Evolutionary conservation across 345 rosid genomes (phyloP).

Genomic region (Bruguiera parviflora): DNA sequence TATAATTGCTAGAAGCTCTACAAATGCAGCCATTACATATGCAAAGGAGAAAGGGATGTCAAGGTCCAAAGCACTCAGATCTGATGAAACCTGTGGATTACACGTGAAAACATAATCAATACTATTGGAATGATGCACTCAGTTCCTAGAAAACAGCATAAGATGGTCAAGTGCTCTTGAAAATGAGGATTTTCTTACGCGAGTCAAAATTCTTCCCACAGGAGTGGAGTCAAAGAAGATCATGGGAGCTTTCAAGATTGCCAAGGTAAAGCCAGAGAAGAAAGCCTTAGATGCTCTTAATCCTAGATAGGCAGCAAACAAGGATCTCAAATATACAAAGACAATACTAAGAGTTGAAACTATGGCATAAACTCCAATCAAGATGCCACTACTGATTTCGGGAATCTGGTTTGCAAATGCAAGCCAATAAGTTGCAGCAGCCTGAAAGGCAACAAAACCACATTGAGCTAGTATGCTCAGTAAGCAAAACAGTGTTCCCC

Average conservation of each 20-base stretch:
- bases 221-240: conserved; percentile 50
- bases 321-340: conserved; percentile 19
- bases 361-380: conserved; percentile 20
- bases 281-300: conserved; percentile 28
- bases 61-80: conserved; percentile 26
- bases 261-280: conserved; percentile 25
- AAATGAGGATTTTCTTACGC: conserved; percentile 25
- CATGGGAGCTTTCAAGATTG: conserved; percentile 43
- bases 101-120: not conserved
- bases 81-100: conserved; percentile 32
- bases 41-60: conserved; percentile 22
- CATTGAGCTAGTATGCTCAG: conserved; percentile 7
- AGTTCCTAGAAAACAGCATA: not conserved
- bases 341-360: conserved; percentile 17
- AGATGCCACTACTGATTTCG: conserved; percentile 5
- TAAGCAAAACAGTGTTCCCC: conserved; percentile 17
- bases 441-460: conserved; percentile 30
- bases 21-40: conserved; percentile 1
- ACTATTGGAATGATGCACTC: not conserved
- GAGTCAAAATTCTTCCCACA: conserved; percentile 35
- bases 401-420: conserved; percentile 30
- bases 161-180: not conserved
- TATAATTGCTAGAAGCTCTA: conserved; percentile 13
- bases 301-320: conserved; percentile 15
- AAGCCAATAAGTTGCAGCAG: conserved; percentile 31